Evolutionary conservation across 176 grass and related monocot species (phyloP).

Genomic region (Themeda triandra): DNA sequence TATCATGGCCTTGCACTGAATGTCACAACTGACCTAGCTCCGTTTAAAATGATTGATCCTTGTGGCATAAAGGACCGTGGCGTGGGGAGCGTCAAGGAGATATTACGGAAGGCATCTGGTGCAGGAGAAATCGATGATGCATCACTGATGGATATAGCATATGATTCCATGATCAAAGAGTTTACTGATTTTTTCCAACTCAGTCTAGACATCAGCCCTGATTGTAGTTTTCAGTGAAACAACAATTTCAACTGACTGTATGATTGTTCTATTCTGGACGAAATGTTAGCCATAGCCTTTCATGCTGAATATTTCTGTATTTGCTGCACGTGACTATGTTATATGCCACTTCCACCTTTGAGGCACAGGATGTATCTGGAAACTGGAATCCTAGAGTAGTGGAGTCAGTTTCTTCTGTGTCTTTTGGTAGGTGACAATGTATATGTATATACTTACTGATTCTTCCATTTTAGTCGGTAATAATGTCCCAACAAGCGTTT

Average conservation of each 20-base stretch:
- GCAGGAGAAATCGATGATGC: constrained; percentile 8
- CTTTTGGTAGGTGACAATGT: not conserved
- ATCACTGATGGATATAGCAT: constrained; percentile 45
- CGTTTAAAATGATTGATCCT: constrained; percentile 55
- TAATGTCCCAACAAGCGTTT: not conserved
- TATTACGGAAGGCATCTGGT: constrained; percentile 25
- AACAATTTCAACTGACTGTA: not conserved
- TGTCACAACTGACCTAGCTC: constrained; percentile 52
- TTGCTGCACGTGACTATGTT: too few species aligned
- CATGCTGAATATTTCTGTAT: too few species aligned
- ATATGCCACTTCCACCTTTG: too few species aligned
- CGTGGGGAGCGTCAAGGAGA: constrained; percentile 46
- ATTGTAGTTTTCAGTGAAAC: not conserved
- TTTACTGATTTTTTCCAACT: constrained; percentile 71
- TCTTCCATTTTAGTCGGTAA: not conserved
- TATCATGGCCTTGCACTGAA: constrained; percentile 86
- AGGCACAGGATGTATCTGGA: too few species aligned
- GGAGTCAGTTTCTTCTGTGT: too few species aligned
- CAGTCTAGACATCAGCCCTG: constrained; percentile 30
- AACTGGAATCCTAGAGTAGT: too few species aligned
- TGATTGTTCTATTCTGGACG: too few species aligned
- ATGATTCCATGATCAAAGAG: constrained; percentile 59
- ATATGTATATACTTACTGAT: too few species aligned
- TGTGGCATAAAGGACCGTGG: constrained; percentile 44
- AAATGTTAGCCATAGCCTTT: too few species aligned